Percentiles rank a stretch among this genome's conserved stretches.
phyloP scores from a whole-genome alignment of 164 flowering plant species.

The Malania oleifera region DNA sequence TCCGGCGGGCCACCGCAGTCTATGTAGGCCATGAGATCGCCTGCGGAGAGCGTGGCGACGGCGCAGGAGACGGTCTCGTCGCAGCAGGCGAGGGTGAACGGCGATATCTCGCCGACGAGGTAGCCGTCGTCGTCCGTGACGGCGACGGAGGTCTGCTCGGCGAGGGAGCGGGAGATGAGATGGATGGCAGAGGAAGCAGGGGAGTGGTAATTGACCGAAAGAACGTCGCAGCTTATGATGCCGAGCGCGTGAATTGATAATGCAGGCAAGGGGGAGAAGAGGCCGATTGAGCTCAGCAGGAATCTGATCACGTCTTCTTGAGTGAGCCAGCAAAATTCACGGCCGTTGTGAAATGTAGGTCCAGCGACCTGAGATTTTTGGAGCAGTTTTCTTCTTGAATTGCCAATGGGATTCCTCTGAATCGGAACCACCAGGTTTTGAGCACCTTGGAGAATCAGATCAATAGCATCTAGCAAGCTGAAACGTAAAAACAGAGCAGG shows the following conservation, averaged over 20 bases:
- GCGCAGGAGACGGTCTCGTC: constrained; percentile 78
- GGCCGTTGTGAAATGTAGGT: constrained; percentile 41
- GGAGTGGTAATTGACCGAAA: constrained; percentile 46
- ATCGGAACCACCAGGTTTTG: constrained; percentile 64
- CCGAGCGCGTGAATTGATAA: constrained; percentile 57
- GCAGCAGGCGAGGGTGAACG: constrained; percentile 60
- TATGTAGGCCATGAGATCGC: constrained; percentile 80
- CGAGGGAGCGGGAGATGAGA: constrained; percentile 44
- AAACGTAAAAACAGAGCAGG: background rate
- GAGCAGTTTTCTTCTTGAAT: constrained; percentile 25
- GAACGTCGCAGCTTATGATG: constrained; percentile 38
- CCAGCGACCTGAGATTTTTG: constrained; percentile 15
- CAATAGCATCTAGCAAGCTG: constrained; percentile 63
- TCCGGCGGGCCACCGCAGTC: constrained; percentile 86
- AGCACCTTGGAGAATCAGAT: constrained; percentile 52
- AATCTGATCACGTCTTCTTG: constrained; percentile 76
- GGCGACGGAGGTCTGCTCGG: constrained; percentile 67
- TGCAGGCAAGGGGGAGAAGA: constrained; percentile 63
- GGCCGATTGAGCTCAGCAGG: constrained; percentile 70
- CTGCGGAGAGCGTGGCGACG: constrained; percentile 66
- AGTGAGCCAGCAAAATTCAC: constrained; percentile 81
- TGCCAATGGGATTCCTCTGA: constrained; percentile 16
- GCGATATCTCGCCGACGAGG: constrained; percentile 85
- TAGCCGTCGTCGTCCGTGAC: constrained; percentile 52
- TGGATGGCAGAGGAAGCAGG: constrained; percentile 52